phyloP scores from a whole-genome alignment of 345 rosid genomes.

The Gossypium bickii region DNA sequence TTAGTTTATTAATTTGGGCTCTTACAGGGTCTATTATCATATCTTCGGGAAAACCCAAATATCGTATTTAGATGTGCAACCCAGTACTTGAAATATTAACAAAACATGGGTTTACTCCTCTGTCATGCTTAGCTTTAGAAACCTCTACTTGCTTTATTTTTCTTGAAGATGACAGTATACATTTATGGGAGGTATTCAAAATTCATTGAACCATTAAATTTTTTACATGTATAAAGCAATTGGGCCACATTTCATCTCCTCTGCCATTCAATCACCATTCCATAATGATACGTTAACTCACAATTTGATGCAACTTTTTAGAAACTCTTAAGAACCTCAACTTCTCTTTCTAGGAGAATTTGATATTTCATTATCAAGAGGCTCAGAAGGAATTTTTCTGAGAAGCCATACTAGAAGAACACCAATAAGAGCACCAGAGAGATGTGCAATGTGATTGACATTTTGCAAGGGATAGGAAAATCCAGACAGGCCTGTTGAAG shows the following conservation, averaged over 20 bases:
- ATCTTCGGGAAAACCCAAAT: neutral
- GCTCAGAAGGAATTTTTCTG: slow-evolving; percentile 58
- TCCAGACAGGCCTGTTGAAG: slow-evolving; percentile 69
- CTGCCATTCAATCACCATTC: neutral
- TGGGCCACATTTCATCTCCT: neutral
- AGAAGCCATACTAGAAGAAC: slow-evolving; percentile 81
- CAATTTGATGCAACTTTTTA: too few relatives aligned
- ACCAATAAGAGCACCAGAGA: slow-evolving; percentile 84
- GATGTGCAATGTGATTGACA: slow-evolving; percentile 89
- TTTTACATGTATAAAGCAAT: neutral
- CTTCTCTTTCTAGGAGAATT: slow-evolving; percentile 26
- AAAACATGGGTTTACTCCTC: too few relatives aligned
- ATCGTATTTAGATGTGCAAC: too few relatives aligned
- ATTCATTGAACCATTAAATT: neutral
- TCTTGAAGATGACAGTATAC: neutral
- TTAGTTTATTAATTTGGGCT: too few relatives aligned
- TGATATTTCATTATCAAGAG: slow-evolving; percentile 31
- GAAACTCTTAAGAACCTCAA: slow-evolving; percentile 9
- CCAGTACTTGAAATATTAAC: neutral
- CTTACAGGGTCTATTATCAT: neutral
- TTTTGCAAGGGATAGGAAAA: slow-evolving; percentile 51
- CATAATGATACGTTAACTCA: neutral
- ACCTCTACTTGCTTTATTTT: too few relatives aligned
- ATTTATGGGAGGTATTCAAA: too few relatives aligned
- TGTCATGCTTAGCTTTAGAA: too few relatives aligned